Conservation (phyloP, 768 basidiomycete genomes). For the Amyloporia xantha region DNA sequence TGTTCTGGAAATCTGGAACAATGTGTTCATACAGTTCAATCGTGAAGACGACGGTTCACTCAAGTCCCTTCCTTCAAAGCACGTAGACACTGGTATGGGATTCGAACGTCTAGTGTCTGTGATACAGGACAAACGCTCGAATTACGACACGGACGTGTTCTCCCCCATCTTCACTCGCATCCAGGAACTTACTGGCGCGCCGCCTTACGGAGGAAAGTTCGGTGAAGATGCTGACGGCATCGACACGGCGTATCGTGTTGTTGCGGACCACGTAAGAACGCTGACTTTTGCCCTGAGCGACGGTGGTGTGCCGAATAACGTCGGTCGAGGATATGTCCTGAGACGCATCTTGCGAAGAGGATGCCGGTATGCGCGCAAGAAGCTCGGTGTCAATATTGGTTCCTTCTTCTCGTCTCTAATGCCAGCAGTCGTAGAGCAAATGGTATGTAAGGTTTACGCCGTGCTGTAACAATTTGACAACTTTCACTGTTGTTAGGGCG, state of each 20-base stretch:
- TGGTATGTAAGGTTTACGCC: constrained; percentile 51
- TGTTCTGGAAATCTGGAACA: constrained; percentile 99
- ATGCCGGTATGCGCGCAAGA: constrained; percentile 93
- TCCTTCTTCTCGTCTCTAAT: constrained; percentile 91
- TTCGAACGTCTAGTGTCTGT: constrained; percentile 96
- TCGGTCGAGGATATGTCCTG: constrained; percentile 96
- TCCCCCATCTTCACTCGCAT: constrained; percentile 82
- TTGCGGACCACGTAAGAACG: constrained; percentile 95
- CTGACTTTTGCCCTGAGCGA: constrained; percentile 94
- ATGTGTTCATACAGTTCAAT: constrained; percentile 99
- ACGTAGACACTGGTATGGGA: constrained; percentile 99
- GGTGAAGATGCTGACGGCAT: constrained; percentile 93
- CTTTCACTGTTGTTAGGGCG: too few species aligned
- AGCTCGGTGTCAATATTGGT: constrained; percentile 87
- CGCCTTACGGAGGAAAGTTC: constrained; percentile 85
- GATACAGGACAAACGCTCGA: constrained; percentile 85
- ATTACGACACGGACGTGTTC: constrained; percentile 98
- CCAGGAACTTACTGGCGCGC: constrained; percentile 81
- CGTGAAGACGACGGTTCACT: constrained; percentile 86
- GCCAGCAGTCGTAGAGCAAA: constrained; percentile 82
- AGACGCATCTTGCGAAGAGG: constrained; percentile 89
- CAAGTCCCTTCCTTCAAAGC: constrained; percentile 77
- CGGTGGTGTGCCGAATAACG: constrained; percentile 93
- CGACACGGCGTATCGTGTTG: constrained; percentile 95
- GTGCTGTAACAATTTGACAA: too few species aligned